These are phyloP conservation scores for Canavalia gladiata DNA, from an alignment of 306 rosid species.

Conservation along the genomic window DNA sequence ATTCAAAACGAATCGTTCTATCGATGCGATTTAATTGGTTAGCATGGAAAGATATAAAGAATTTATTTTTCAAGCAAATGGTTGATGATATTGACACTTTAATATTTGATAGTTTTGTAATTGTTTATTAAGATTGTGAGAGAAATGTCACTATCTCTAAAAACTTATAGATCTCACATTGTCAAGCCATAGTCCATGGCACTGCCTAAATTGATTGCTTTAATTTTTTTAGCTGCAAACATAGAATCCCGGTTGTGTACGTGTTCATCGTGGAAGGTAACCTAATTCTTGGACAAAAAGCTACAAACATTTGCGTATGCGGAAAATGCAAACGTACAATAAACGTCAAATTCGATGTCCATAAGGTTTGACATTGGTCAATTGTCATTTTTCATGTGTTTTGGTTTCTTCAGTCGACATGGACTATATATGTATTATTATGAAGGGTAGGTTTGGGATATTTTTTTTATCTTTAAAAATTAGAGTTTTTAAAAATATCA, in stretches of 20 bases:
- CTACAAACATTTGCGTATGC: not conserved
- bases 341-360: not conserved
- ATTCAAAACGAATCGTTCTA: not conserved
- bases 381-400: not conserved
- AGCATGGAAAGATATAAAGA: not conserved
- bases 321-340: not conserved
- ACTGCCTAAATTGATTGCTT: not conserved
- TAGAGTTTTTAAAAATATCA: no score
- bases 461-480: no score
- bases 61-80: no score
- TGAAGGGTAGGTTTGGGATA: no score
- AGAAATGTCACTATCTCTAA: constrained; percentile 4
- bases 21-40: not conserved
- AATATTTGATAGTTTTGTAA: not conserved
- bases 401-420: not conserved
- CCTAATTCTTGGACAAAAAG: constrained; percentile 34
- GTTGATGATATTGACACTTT: not conserved
- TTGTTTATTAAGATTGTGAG: not conserved
- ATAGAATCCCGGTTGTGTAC: not conserved
- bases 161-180: not conserved
- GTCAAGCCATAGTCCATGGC: constrained; percentile 13
- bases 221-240: not conserved
- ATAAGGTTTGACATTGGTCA: not conserved
- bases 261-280: not conserved
- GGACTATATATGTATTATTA: no score